A percentile compares a stretch with the other conserved stretches of the same genome.
Conservation (phyloP, 192 early-diverging fungal genomes). For the Haplosporangium gracile region DNA sequence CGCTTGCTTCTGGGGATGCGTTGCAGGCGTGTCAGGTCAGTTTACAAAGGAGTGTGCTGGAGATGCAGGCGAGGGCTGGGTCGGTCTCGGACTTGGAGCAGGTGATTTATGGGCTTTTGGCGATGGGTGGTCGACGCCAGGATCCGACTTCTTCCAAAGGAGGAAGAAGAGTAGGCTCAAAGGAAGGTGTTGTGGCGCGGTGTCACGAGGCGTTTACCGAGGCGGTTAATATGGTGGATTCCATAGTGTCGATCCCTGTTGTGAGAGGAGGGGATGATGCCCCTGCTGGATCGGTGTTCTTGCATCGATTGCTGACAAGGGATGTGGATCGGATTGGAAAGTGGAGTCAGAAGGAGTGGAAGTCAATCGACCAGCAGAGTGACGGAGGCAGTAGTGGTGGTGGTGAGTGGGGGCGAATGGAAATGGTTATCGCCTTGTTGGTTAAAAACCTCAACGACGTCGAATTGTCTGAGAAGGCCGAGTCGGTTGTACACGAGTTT, state of each 20-base stretch:
- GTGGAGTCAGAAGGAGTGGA: neutral
- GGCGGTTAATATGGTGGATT: neutral
- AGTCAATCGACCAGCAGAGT: neutral
- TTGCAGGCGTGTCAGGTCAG: constrained; percentile 26
- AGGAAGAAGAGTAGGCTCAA: neutral
- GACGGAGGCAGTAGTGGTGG: neutral
- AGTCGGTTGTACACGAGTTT: neutral
- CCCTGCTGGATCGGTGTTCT: neutral
- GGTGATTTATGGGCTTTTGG: constrained; percentile 19
- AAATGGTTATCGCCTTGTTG: neutral
- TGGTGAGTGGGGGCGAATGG: constrained; percentile 9
- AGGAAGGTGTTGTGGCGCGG: neutral
- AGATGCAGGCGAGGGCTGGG: neutral
- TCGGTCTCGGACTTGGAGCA: constrained; percentile 24
- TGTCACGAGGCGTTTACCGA: neutral
- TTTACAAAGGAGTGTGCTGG: neutral
- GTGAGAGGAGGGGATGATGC: neutral
- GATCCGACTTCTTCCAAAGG: constrained; percentile 2
- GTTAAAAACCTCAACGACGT: constrained; percentile 16
- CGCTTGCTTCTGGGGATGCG: constrained; percentile 19
- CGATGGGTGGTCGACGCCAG: neutral
- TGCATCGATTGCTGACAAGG: neutral
- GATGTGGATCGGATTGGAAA: neutral
- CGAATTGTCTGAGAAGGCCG: neutral
- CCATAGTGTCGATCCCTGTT: neutral